Percentiles rank a stretch among this genome's conserved stretches.
Evolutionary conservation across 2,329 filamentous ascomycete species (phyloP).

Genomic region (Parascedosporium putredinis): DNA sequence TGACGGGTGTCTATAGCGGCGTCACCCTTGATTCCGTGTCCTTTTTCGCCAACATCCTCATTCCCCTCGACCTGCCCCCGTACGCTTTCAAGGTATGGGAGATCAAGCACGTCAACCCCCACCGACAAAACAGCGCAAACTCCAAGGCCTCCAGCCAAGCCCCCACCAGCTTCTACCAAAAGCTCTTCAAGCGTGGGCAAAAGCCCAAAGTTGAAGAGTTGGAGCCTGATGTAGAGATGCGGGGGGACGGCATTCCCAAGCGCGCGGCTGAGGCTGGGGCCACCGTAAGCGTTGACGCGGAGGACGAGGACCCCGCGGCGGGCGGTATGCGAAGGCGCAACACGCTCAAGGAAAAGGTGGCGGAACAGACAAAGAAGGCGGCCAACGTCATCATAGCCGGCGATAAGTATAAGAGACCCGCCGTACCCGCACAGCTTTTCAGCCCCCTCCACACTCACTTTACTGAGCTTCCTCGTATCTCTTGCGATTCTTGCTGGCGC

Average conservation of each 20-base stretch:
- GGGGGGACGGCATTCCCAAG: background rate
- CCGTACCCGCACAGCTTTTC: slow-evolving; percentile 35
- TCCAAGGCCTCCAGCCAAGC: background rate
- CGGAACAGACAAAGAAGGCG: slow-evolving; percentile 31
- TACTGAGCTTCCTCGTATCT: slow-evolving; percentile 29
- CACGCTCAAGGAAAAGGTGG: slow-evolving; percentile 29
- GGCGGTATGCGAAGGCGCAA: slow-evolving; percentile 19
- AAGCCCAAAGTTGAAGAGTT: background rate
- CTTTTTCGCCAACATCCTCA: slow-evolving; percentile 52
- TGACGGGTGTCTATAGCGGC: slow-evolving; percentile 49
- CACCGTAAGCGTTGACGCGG: slow-evolving; percentile 9
- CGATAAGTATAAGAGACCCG: slow-evolving; percentile 23
- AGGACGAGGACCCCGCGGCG: slow-evolving; percentile 7
- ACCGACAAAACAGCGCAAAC: background rate
- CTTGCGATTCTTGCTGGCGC: slow-evolving; percentile 36
- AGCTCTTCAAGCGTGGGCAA: background rate
- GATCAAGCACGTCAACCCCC: slow-evolving; percentile 32
- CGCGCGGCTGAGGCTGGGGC: background rate
- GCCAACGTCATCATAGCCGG: slow-evolving; percentile 29
- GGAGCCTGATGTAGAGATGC: background rate
- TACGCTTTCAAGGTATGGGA: slow-evolving; percentile 36
- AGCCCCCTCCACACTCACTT: slow-evolving; percentile 43
- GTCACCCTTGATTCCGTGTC: slow-evolving; percentile 43
- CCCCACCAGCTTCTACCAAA: background rate
- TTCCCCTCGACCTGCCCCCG: slow-evolving; percentile 38